phyloP scores from a whole-genome alignment of 2,329 filamentous ascomycete genomes.

The Penicillium sclerotiorum region DNA sequence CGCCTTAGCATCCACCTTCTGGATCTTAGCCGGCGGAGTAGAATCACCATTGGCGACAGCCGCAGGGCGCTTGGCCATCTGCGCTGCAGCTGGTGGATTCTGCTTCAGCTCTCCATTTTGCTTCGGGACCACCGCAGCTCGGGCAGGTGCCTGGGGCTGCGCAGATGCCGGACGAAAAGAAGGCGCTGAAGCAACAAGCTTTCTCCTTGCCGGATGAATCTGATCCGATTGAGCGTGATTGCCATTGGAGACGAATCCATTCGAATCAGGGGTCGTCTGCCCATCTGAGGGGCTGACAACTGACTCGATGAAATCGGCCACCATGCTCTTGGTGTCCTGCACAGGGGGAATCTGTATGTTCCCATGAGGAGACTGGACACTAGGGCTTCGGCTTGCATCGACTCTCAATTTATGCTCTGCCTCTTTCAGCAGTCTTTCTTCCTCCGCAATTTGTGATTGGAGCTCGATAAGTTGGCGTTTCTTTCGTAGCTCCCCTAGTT shows the following conservation, averaged over 20 bases:
- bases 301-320: not conserved
- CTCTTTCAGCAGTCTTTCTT: conserved; percentile 1
- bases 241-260: not conserved
- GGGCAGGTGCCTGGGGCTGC: not conserved
- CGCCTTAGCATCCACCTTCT: not conserved
- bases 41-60: not conserved
- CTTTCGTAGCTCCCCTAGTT: not conserved
- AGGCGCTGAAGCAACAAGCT: too few relatives aligned
- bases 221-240: not conserved
- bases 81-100: not conserved
- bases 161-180: not conserved
- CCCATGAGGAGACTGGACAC: not conserved
- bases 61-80: not conserved
- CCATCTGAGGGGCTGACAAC: not conserved
- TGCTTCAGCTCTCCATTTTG: not conserved
- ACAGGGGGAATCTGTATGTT: not conserved
- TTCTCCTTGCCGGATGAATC: not conserved
- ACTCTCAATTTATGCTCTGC: not conserved
- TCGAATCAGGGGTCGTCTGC: not conserved
- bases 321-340: not conserved
- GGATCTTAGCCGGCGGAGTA: not conserved
- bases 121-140: not conserved
- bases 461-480: conserved; percentile 3
- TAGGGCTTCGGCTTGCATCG: not conserved
- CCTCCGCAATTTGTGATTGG: not conserved